Evolutionary conservation across 116 monocot species (phyloP).

Genomic region (Papilionanthe hybrid): DNA sequence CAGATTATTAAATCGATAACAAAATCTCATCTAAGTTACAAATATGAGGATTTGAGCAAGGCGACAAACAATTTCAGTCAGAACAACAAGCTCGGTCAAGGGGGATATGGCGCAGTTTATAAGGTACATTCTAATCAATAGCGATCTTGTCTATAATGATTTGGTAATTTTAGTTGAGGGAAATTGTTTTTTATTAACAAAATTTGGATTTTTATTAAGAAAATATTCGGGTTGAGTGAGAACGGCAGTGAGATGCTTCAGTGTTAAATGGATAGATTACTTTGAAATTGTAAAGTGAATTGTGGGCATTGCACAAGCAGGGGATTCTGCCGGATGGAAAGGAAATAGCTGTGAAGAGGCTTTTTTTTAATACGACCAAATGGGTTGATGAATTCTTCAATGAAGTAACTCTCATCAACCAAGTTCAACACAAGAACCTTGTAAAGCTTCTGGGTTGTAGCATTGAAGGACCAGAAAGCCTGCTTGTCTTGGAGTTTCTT

Average conservation of each 20-base stretch:
- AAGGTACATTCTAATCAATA: conserved; percentile 21
- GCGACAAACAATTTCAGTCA: conserved; percentile 45
- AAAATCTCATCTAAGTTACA: conserved; percentile 40
- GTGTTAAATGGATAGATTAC: background rate
- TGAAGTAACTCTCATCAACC: conserved; percentile 25
- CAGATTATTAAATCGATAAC: conserved; percentile 33
- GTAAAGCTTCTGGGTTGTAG: conserved; percentile 39
- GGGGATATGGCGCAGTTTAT: conserved; percentile 53
- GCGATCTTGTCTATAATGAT: too few species aligned
- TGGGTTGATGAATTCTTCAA: conserved; percentile 34
- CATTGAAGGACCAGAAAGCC: conserved; percentile 36
- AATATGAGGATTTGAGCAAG: conserved; percentile 39
- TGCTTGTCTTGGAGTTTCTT: conserved; percentile 32
- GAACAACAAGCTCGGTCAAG: conserved; percentile 53
- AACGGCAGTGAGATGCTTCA: background rate
- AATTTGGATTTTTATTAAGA: background rate
- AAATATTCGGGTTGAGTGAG: background rate
- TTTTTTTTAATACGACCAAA: conserved; percentile 29
- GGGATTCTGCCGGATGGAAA: conserved; percentile 27
- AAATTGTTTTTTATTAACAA: too few species aligned
- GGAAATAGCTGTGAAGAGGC: conserved; percentile 31
- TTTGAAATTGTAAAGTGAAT: background rate
- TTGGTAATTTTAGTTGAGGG: too few species aligned
- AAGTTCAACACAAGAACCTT: conserved; percentile 38
- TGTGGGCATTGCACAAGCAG: conserved; percentile 6